Base-by-base conservation (phyloP, 345 rosid genomes). In the Adansonia digitata region DNA sequence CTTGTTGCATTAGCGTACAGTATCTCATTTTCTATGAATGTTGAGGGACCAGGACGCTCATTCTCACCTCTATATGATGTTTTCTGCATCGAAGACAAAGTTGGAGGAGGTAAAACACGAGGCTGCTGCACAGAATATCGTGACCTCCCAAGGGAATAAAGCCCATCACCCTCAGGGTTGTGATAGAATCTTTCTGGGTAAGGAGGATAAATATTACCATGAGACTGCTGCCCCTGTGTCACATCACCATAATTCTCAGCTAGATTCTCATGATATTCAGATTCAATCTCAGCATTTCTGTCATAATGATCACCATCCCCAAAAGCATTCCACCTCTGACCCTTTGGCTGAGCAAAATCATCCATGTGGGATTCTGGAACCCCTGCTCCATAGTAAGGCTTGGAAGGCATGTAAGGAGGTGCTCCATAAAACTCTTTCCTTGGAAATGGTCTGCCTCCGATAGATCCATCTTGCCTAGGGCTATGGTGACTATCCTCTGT, bases 91-190 rank as follows among this genome's bases (percentile, higher is more conserved):
- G 89, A 81, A 77, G 80, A 84, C 78, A 90, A 77, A 48, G 91
- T 81, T 70, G 90, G 95, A 82, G 99, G 97, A 56, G 98, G 98
- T 43, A 86, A 87, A 65, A 93, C 98, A 75, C 92, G 97, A 78
- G 98, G 99, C 86, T 92, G 97, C 86, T 89, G 90, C 82, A 85
- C 81, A 71, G 98, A 85, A 82, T 87, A 88, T 59, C 97, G 81
- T 57, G 92, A 84, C 85, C 95, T 87, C 69, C 94, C 97, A 84
- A 84, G 87, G 43, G 97, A 87, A 80, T 85, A 85, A 80, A 85
- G 80, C 61, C 85, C 94, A 77, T 87, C 95, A 75, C 83, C 84
- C 61, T 92, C 97, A 0, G 89, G 75, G 76, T 90, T 87, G 48
- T 81, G 92, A 80, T 89, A 85, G 43, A 80, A 65, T 73, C 84